phyloP scores from a whole-genome alignment of 2,329 filamentous ascomycete genomes.

The Nemania abortiva region DNA sequence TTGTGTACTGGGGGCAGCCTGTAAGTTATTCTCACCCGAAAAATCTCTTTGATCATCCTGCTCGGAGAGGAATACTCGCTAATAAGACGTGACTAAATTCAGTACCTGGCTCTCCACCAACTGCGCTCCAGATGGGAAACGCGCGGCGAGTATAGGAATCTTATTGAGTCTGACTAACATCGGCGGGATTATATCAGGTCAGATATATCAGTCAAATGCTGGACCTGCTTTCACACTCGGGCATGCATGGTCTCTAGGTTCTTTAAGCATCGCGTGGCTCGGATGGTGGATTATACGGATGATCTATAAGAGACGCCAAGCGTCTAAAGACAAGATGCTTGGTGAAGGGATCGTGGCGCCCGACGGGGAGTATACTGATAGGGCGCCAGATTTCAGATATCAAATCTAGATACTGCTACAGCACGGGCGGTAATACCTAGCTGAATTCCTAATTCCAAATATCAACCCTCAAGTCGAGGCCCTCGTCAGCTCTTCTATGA shows the following conservation, averaged over 20 bases:
- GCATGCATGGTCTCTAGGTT: constrained; percentile 54
- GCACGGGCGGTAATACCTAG: not conserved
- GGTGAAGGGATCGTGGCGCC: constrained; percentile 59
- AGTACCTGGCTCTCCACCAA: constrained; percentile 48
- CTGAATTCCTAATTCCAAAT: not conserved
- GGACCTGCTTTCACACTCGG: constrained; percentile 47
- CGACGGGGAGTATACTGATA: constrained; percentile 60
- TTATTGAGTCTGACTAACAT: constrained; percentile 45
- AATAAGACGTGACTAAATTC: not conserved
- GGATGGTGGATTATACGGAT: constrained; percentile 53
- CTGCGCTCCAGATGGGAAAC: constrained; percentile 48
- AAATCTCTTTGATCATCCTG: too few species aligned
- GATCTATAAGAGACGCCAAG: constrained; percentile 51
- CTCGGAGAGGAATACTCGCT: not conserved
- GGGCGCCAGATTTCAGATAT: constrained; percentile 62
- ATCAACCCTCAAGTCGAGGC: not conserved
- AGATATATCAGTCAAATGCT: constrained; percentile 47
- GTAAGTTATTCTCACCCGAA: constrained; percentile 41
- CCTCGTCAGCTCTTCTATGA: constrained; percentile 43
- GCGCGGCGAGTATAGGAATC: constrained; percentile 48
- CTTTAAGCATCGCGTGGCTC: constrained; percentile 53
- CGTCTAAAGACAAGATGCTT: constrained; percentile 49
- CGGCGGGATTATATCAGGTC: constrained; percentile 46
- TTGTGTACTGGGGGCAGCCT: constrained; percentile 45
- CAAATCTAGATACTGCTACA: constrained; percentile 54